These are phyloP conservation scores for Yarrowia alimentaria DNA, from an alignment of 805 yeast genomes.

Conservation along the genomic window DNA sequence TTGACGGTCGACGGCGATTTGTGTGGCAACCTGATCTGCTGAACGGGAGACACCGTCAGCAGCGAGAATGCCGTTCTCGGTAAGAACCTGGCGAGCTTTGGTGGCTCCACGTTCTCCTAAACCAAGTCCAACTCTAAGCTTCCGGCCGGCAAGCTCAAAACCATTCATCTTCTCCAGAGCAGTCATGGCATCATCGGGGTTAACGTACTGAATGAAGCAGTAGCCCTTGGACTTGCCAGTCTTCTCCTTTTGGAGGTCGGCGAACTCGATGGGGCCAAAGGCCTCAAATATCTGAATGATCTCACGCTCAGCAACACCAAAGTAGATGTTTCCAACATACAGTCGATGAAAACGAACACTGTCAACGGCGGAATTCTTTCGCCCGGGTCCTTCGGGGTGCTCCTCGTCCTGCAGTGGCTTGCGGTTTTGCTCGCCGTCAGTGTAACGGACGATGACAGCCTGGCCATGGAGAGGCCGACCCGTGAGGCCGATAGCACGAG, in stretches of 20 bases:
- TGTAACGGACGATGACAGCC: conserved; percentile 1
- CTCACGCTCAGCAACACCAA: conserved; percentile 60
- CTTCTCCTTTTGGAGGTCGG: conserved; percentile 81
- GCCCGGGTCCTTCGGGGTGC: too few species aligned
- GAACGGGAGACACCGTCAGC: conserved; percentile 20
- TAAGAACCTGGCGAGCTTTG: conserved; percentile 4
- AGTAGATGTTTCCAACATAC: conserved; percentile 39
- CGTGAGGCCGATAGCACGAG: conserved; percentile 38
- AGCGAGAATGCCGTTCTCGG: conserved; percentile 15
- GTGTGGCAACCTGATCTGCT: conserved; percentile 20
- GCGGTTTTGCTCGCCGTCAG: conserved; percentile 15
- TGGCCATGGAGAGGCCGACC: conserved; percentile 40
- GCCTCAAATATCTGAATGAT: conserved; percentile 61
- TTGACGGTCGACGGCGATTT: conserved; percentile 16
- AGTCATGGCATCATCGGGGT: conserved; percentile 31
- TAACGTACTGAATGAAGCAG: conserved; percentile 63
- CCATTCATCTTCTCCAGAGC: conserved; percentile 38
- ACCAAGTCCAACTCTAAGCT: conserved; percentile 36
- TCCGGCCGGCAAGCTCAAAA: conserved; percentile 37
- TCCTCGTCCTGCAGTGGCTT: too few species aligned
- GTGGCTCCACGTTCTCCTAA: conserved; percentile 19
- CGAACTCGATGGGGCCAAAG: conserved; percentile 75
- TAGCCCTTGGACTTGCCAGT: conserved; percentile 87
- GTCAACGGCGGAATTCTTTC: conserved; percentile 11
- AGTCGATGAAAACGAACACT: conserved; percentile 32